These are phyloP conservation scores for Alternaria alternata DNA, from an alignment of 2,329 filamentous ascomycete genomes.

Conservation along the genomic window DNA sequence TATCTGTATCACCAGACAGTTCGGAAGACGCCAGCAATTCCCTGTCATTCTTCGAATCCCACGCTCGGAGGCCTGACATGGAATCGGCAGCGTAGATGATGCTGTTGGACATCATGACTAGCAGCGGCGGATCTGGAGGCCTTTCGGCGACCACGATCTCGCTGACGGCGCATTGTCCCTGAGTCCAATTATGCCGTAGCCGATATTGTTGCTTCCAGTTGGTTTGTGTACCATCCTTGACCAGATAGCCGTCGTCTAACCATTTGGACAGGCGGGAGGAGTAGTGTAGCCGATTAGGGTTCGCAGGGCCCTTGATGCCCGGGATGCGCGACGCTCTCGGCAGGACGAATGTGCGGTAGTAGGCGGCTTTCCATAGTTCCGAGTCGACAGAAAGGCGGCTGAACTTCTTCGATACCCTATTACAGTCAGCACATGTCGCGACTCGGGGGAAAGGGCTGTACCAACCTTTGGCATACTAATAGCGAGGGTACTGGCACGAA, in stretches of 20 bases:
- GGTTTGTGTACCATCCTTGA: slow-evolving; percentile 60
- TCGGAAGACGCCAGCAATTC: slow-evolving; percentile 64
- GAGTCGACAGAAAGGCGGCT: slow-evolving; percentile 77
- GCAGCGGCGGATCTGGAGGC: slow-evolving; percentile 64
- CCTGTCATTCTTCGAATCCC: slow-evolving; percentile 70
- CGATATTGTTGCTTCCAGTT: slow-evolving; percentile 93
- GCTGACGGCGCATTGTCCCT: slow-evolving; percentile 79
- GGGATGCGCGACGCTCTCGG: slow-evolving; percentile 80
- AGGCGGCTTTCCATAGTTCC: slow-evolving; percentile 89
- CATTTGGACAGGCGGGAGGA: slow-evolving; percentile 67
- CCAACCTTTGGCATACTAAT: slow-evolving; percentile 67
- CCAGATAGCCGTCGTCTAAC: slow-evolving; percentile 67
- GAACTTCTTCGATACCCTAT: slow-evolving; percentile 77
- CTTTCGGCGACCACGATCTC: slow-evolving; percentile 72
- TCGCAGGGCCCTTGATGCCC: slow-evolving; percentile 61
- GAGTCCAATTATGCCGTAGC: slow-evolving; percentile 88
- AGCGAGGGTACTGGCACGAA: slow-evolving; percentile 76
- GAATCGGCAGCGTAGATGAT: slow-evolving; percentile 80
- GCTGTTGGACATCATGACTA: slow-evolving; percentile 81
- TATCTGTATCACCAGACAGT: slow-evolving; percentile 27
- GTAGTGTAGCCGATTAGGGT: slow-evolving; percentile 56
- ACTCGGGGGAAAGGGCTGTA: not conserved
- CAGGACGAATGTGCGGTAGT: slow-evolving; percentile 86
- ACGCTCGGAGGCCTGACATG: slow-evolving; percentile 75
- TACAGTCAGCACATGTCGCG: slow-evolving; percentile 10